Evolutionary conservation across 192 early-diverging fungal species (phyloP).

Genomic region (Phlyctochytrium arcticum): DNA sequence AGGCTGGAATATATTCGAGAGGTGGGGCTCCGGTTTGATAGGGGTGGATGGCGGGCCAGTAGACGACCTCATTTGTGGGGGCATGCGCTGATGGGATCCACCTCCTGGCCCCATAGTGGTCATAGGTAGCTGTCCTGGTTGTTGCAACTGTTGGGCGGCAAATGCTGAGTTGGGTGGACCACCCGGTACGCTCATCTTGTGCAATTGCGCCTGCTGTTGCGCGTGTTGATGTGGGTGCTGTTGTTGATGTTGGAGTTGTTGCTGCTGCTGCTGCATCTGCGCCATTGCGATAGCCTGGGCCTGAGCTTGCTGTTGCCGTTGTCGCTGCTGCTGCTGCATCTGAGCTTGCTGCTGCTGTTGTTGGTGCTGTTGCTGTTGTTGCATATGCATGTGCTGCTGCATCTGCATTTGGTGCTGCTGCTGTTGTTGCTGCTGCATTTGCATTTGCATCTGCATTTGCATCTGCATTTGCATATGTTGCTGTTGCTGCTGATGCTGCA

Average conservation of each 20-base stretch:
- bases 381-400: background rate
- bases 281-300: background rate
- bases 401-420: background rate
- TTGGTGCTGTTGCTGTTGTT: background rate
- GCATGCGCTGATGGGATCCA: background rate
- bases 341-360: background rate
- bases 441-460: background rate
- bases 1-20: background rate
- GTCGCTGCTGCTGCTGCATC: background rate
- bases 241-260: background rate
- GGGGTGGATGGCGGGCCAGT: background rate
- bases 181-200: background rate
- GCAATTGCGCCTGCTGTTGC: background rate
- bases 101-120: too few relatives aligned
- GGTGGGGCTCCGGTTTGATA: background rate
- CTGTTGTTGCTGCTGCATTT: conserved; percentile 3
- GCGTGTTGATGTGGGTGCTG: conserved; percentile 6
- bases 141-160: too few relatives aligned
- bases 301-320: too few relatives aligned
- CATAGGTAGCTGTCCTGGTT: too few relatives aligned
- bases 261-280: background rate
- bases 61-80: background rate
- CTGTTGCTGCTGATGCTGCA: background rate
- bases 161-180: too few relatives aligned
- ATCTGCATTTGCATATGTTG: background rate